Evolutionary conservation across 148 eudicot genomes (phyloP).

Genomic region (Silene uniflora): DNA sequence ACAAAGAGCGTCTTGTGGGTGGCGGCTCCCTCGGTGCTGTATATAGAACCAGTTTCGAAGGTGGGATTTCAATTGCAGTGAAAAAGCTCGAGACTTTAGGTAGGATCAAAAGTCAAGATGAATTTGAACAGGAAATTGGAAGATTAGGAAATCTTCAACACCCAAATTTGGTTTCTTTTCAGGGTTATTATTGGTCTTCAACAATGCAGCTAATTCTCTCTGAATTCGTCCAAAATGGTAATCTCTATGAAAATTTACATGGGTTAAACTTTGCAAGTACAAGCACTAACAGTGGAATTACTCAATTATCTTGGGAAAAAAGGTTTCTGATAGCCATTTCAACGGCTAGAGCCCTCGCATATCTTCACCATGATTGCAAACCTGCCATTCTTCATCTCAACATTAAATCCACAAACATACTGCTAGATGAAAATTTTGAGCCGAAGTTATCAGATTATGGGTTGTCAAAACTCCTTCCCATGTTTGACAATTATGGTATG

Average conservation of each 20-base stretch:
- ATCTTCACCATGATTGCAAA: slow-evolving; percentile 91
- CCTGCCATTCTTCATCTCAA: slow-evolving; percentile 81
- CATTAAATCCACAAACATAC: slow-evolving; percentile 75
- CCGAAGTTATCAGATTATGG: slow-evolving; percentile 85
- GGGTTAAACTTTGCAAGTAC: slow-evolving; percentile 68
- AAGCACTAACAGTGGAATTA: slow-evolving; percentile 59
- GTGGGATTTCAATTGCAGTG: slow-evolving; percentile 75
- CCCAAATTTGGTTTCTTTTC: slow-evolving; percentile 68
- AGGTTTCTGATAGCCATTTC: slow-evolving; percentile 80
- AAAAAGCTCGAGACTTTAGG: slow-evolving; percentile 81
- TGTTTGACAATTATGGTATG: slow-evolving; percentile 55
- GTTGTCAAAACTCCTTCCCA: slow-evolving; percentile 62
- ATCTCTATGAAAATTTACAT: slow-evolving; percentile 70
- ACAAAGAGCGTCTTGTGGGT: slow-evolving; percentile 77
- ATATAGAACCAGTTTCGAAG: slow-evolving; percentile 75
- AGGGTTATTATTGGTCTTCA: slow-evolving; percentile 92
- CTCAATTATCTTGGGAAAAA: slow-evolving; percentile 60
- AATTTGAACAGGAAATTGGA: slow-evolving; percentile 85
- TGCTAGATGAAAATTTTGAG: slow-evolving; percentile 62
- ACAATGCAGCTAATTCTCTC: slow-evolving; percentile 75
- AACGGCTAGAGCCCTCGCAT: slow-evolving; percentile 73
- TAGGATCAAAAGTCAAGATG: slow-evolving; percentile 77
- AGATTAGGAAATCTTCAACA: slow-evolving; percentile 69
- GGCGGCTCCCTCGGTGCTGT: slow-evolving; percentile 76
- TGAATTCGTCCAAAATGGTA: slow-evolving; percentile 66